A percentile compares a stretch with the other conserved stretches of the same genome.
These are phyloP conservation scores for Globisporangium acanthophoron DNA, from an alignment of 352 stramenopile genomes.

Conservation along the genomic window DNA sequence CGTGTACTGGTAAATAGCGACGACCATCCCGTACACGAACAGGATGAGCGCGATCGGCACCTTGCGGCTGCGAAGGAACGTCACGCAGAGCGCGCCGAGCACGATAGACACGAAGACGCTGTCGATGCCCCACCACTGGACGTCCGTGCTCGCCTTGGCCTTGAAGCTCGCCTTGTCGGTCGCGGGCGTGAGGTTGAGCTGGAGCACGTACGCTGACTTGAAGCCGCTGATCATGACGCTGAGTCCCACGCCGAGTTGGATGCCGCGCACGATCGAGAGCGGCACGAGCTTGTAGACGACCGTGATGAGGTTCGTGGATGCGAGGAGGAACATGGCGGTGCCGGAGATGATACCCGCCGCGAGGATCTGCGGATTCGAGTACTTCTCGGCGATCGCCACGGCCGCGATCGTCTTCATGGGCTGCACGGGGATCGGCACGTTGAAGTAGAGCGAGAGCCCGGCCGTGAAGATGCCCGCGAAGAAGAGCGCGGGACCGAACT, in stretches of 20 bases:
- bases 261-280: slow-evolving; percentile 84
- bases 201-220: slow-evolving; percentile 48
- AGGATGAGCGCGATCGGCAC: slow-evolving; percentile 61
- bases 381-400: slow-evolving; percentile 84
- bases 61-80: slow-evolving; percentile 51
- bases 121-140: slow-evolving; percentile 62
- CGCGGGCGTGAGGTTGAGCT: slow-evolving; percentile 24
- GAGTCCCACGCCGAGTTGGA: slow-evolving; percentile 90
- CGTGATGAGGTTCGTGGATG: slow-evolving; percentile 87
- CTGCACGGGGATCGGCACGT: slow-evolving; percentile 93
- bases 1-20: slow-evolving; percentile 59
- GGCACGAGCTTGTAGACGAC: slow-evolving; percentile 86
- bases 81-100: slow-evolving; percentile 65
- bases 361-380: slow-evolving; percentile 70
- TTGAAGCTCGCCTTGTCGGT: slow-evolving; percentile 19
- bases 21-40: slow-evolving; percentile 63
- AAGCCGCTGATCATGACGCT: slow-evolving; percentile 86
- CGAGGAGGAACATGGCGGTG: slow-evolving; percentile 62
- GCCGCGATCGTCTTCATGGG: slow-evolving; percentile 94
- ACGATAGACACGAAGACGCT: slow-evolving; percentile 64
- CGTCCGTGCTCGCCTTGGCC: slow-evolving; percentile 17
- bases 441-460: slow-evolving; percentile 79
- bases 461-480: slow-evolving; percentile 89
- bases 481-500: slow-evolving; percentile 89
- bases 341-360: slow-evolving; percentile 86